Base-by-base conservation (phyloP, 371 early-diverging fungal species). In the Circinella minor region DNA sequence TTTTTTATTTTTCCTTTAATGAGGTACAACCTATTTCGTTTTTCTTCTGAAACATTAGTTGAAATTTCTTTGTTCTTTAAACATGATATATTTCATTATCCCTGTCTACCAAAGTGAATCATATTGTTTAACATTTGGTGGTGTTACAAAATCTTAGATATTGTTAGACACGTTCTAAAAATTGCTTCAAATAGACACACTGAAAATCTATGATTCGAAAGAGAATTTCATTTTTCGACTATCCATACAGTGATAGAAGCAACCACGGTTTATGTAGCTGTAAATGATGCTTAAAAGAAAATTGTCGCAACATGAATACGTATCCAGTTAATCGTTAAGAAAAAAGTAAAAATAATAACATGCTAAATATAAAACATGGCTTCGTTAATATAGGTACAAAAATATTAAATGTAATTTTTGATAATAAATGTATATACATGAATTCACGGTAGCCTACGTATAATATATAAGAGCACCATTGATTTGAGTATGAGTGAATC, bases 171-270 rank as follows among this genome's bases (percentile, higher is more conserved):
- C 80, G 55, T 27, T 27, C 27, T 2, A 27, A 82, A 60, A 17
- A 83, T 34, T 13, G 88, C 77, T 27, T 89, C 86, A 18, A 91
- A 69, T 6, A 77, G 68, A 15, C 95, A 93, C 80, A 92, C 91
- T 65, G 92, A 92, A 36, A 87, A 84, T n/a, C 91, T 88, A 65
- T 93, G 93, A 8, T 90, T 89, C 82, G 93, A 79, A 10, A 86
- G 85, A 65, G 91, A 92, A 0, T 81, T 77, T 5, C 81, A 71
- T 54, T 79, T 82, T 11, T 92, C 92, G 17, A 93, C 77, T 72
- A 87, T 89, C 54, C 92, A 86, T 36, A 92, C 91, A 15, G 89
- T 81, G 36, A 89, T 82, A 74, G 91, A 93, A 6, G 93, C 90
- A 59, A 89, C 70, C 0, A 90, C 86, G 0, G 86, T 79, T 72